phyloP scores from a whole-genome alignment of 768 basidiomycete species.

The Lactifluus rugatus region DNA sequence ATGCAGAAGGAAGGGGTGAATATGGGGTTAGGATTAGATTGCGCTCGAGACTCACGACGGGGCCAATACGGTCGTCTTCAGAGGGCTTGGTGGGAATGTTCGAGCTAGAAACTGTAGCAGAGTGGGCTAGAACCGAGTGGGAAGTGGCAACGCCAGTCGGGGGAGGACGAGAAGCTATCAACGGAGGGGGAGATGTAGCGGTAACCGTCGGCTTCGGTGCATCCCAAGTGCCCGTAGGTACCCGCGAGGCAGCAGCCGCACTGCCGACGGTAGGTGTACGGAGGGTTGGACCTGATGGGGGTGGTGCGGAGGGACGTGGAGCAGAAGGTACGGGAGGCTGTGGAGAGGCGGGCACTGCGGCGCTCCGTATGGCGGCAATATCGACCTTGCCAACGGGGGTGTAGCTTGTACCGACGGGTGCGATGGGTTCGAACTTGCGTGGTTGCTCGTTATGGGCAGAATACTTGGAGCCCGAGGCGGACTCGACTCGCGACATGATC shows the following conservation, averaged over 20 bases:
- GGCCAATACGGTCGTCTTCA: slow-evolving; percentile 75
- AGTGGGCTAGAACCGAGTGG: slow-evolving; percentile 25
- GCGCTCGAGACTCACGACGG: slow-evolving; percentile 33
- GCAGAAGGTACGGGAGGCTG: slow-evolving; percentile 25
- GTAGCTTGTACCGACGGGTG: slow-evolving; percentile 71
- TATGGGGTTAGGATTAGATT: background rate
- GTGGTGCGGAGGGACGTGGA: slow-evolving; percentile 32
- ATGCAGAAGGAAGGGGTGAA: slow-evolving; percentile 15
- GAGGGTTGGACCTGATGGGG: slow-evolving; percentile 23
- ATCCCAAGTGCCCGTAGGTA: slow-evolving; percentile 52
- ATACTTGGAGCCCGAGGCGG: slow-evolving; percentile 86
- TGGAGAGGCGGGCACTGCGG: slow-evolving; percentile 16
- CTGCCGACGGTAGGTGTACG: slow-evolving; percentile 24
- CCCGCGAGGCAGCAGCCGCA: slow-evolving; percentile 27
- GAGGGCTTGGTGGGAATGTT: slow-evolving; percentile 53
- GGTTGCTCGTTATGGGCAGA: slow-evolving; percentile 71
- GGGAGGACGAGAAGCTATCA: slow-evolving; percentile 31
- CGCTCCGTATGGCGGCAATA: slow-evolving; percentile 43
- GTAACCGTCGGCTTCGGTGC: slow-evolving; percentile 34
- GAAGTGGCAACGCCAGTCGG: slow-evolving; percentile 25
- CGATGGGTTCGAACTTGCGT: slow-evolving; percentile 67
- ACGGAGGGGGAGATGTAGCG: slow-evolving; percentile 26
- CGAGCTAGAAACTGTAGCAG: slow-evolving; percentile 36
- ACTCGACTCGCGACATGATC: slow-evolving; percentile 82
- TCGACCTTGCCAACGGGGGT: slow-evolving; percentile 68